Conservation (phyloP, 768 basidiomycete genomes). For the Amyloporia xantha region DNA sequence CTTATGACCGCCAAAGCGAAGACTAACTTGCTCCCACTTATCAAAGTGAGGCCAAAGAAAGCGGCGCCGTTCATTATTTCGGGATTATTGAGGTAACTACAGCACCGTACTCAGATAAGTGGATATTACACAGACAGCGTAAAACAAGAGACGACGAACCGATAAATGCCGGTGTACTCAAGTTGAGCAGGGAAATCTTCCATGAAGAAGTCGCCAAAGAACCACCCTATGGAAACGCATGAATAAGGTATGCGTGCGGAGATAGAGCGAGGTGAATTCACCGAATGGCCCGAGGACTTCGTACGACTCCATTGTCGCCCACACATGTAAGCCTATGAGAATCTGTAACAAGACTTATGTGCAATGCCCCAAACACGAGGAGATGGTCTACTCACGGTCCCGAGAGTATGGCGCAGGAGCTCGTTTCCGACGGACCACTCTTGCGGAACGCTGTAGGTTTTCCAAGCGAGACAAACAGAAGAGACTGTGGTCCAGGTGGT, state of each 20-base stretch:
- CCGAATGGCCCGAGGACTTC: conserved; percentile 93
- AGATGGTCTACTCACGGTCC: conserved; percentile 50
- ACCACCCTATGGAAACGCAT: conserved; percentile 82
- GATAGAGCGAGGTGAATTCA: conserved; percentile 25
- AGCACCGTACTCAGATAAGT: no score
- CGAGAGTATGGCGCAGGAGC: conserved; percentile 82
- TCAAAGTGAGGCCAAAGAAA: conserved; percentile 88
- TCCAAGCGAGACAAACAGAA: conserved; percentile 80
- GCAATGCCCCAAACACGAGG: background rate
- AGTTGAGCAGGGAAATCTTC: conserved; percentile 86
- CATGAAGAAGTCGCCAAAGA: conserved; percentile 97
- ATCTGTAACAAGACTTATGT: conserved; percentile 13
- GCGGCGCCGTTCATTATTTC: conserved; percentile 94
- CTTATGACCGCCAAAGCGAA: conserved; percentile 77
- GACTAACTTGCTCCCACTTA: conserved; percentile 91
- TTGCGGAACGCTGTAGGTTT: conserved; percentile 74
- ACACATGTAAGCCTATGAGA: conserved; percentile 80
- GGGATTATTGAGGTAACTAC: conserved; percentile 87
- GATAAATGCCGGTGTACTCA: conserved; percentile 96
- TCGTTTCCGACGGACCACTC: conserved; percentile 88
- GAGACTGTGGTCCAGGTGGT: conserved; percentile 58
- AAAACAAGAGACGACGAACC: conserved; percentile 38
- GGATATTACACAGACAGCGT: background rate
- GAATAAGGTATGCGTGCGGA: background rate
- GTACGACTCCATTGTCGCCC: conserved; percentile 86